phyloP scores from a whole-genome alignment of 352 stramenopile species.

The Pythium sukuiense region DNA sequence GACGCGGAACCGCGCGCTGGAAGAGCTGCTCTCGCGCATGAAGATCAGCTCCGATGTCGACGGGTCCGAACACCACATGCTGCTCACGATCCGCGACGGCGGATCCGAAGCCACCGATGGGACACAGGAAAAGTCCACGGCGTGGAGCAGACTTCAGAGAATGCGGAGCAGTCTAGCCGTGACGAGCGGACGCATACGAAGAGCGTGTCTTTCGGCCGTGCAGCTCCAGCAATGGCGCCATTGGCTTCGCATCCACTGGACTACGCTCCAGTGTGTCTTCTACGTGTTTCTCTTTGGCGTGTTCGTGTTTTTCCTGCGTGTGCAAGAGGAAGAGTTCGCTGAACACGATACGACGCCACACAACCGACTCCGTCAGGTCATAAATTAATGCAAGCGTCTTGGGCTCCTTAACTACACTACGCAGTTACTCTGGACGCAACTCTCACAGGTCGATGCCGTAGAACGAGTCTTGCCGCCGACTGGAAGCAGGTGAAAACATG shows the following conservation, averaged over 20 bases:
- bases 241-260: conserved; percentile 57
- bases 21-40: conserved; percentile 36
- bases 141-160: not conserved
- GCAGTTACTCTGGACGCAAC: not conserved
- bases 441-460: not conserved
- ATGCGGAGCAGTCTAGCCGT: not conserved
- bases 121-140: not conserved
- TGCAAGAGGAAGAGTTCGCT: conserved; percentile 61
- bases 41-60: not conserved
- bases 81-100: conserved; percentile 21
- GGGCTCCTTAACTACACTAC: not conserved
- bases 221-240: conserved; percentile 41
- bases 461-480: not conserved
- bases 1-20: conserved; percentile 51
- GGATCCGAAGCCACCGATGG: not conserved
- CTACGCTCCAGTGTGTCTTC: conserved; percentile 56
- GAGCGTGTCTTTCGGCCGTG: conserved; percentile 2
- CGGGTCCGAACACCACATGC: conserved; percentile 22
- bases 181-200: not conserved
- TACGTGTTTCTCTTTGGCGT: conserved; percentile 63
- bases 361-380: not conserved
- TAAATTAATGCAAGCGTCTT: conserved; percentile 1
- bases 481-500: conserved; percentile 10
- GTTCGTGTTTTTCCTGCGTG: conserved; percentile 60
- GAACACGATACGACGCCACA: conserved; percentile 7